Conservation (phyloP, 2,329 filamentous ascomycete genomes). For the Diplocarpon rosae region DNA sequence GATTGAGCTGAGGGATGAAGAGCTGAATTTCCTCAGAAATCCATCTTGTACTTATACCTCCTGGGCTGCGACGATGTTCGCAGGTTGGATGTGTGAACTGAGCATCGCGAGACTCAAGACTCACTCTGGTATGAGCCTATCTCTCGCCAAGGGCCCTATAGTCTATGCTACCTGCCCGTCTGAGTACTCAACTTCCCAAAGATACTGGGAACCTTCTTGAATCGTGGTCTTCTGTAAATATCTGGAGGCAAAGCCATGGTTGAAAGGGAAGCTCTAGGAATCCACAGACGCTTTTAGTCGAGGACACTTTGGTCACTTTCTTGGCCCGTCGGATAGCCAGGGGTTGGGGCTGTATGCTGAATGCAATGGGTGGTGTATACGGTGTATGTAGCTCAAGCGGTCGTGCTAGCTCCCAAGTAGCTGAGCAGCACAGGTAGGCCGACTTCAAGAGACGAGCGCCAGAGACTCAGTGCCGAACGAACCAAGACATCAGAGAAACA, state of each 20-base stretch:
- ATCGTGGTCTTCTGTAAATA: constrained; percentile 7
- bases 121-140: neutral
- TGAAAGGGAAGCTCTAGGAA: constrained; percentile 10
- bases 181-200: neutral
- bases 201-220: constrained; percentile 14
- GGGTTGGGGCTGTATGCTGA: neutral
- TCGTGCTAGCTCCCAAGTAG: too few relatives aligned
- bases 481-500: too few relatives aligned
- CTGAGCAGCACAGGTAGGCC: too few relatives aligned
- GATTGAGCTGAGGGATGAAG: constrained; percentile 5
- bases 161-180: constrained; percentile 5
- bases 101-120: neutral
- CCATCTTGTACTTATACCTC: constrained; percentile 5
- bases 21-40: neutral
- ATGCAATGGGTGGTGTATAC: too few relatives aligned
- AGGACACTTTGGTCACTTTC: constrained; percentile 3
- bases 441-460: too few relatives aligned
- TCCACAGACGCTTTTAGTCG: constrained; percentile 2
- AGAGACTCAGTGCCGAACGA: too few relatives aligned
- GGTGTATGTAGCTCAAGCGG: too few relatives aligned
- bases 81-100: neutral
- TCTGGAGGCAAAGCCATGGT: constrained; percentile 4
- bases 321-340: constrained; percentile 8
- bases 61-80: neutral
- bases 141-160: neutral